phyloP scores from a whole-genome alignment of 257 asterid genomes.

The Nicotiana attenuata region DNA sequence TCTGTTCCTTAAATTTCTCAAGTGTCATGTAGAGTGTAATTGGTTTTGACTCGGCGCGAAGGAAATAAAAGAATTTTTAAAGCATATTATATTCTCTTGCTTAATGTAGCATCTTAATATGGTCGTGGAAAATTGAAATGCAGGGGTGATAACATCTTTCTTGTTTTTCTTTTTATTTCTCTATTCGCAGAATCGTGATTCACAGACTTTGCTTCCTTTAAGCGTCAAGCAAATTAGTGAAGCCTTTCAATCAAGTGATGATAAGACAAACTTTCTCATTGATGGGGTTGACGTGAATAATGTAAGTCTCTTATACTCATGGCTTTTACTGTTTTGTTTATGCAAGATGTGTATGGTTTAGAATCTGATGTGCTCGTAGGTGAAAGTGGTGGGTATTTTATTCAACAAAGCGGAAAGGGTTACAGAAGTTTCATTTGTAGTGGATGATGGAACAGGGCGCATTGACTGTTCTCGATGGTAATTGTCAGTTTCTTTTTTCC shows the following conservation, averaged over 20 bases:
- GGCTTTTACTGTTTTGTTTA: neutral
- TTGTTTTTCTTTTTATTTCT: neutral
- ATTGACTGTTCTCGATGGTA: conserved; percentile 73
- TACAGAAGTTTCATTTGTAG: conserved; percentile 62
- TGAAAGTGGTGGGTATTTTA: conserved; percentile 68
- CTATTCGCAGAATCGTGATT: conserved; percentile 66
- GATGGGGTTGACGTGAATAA: conserved; percentile 81
- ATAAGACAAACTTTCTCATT: conserved; percentile 52
- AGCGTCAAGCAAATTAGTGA: conserved; percentile 83
- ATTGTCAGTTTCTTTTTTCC: neutral
- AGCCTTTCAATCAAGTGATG: conserved; percentile 65
- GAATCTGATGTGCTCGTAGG: conserved; percentile 35
- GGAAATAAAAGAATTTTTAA: neutral
- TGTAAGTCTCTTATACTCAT: conserved; percentile 25
- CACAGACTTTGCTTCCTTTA: conserved; percentile 64
- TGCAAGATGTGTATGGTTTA: neutral
- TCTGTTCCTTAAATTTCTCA: no score
- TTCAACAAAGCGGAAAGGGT: conserved; percentile 50
- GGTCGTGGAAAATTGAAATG: neutral
- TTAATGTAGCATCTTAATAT: neutral
- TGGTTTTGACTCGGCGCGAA: neutral
- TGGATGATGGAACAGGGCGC: conserved; percentile 95
- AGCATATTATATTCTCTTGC: neutral
- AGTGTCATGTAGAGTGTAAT: neutral
- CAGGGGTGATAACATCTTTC: neutral